Conservation (phyloP, 2,329 filamentous ascomycete genomes). For the Xylaria sp. region DNA sequence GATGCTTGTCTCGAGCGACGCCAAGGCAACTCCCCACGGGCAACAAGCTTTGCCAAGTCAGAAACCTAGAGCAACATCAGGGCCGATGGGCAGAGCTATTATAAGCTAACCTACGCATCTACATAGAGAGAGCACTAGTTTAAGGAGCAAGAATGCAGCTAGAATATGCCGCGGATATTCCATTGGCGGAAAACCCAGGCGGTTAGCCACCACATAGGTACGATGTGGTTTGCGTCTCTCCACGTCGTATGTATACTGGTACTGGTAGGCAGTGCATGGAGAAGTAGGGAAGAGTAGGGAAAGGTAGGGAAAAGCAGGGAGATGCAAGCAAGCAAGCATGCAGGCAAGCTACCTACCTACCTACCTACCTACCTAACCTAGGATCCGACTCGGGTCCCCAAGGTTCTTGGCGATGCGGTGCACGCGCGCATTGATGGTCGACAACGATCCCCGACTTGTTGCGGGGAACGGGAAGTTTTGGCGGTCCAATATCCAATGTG, state of each 20-base stretch:
- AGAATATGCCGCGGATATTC: background rate
- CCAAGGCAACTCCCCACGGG: slow-evolving; percentile 47
- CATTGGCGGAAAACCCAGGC: background rate
- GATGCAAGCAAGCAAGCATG: background rate
- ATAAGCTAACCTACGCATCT: too few relatives aligned
- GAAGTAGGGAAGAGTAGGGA: background rate
- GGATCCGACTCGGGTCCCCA: slow-evolving; percentile 8
- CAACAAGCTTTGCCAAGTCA: slow-evolving; percentile 54
- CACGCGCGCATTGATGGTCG: slow-evolving; percentile 21
- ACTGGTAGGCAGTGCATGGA: too few relatives aligned
- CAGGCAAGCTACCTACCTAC: background rate
- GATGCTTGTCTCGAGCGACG: slow-evolving; percentile 31
- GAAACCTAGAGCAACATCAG: slow-evolving; percentile 29
- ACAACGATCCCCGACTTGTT: slow-evolving; percentile 20
- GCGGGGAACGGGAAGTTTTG: slow-evolving; percentile 29
- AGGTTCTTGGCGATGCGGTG: slow-evolving; percentile 34
- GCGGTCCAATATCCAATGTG: background rate
- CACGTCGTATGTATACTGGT: background rate
- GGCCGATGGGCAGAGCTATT: background rate
- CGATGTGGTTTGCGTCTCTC: background rate
- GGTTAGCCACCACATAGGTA: too few relatives aligned
- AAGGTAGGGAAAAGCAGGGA: background rate
- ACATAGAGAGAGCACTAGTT: too few relatives aligned
- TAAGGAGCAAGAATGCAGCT: too few relatives aligned
- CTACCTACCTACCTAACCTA: slow-evolving; percentile 10